These are phyloP conservation scores for Chrysanthemum lavandulifolium DNA, from an alignment of 129 eudicot genomes.

Conservation along the genomic window DNA sequence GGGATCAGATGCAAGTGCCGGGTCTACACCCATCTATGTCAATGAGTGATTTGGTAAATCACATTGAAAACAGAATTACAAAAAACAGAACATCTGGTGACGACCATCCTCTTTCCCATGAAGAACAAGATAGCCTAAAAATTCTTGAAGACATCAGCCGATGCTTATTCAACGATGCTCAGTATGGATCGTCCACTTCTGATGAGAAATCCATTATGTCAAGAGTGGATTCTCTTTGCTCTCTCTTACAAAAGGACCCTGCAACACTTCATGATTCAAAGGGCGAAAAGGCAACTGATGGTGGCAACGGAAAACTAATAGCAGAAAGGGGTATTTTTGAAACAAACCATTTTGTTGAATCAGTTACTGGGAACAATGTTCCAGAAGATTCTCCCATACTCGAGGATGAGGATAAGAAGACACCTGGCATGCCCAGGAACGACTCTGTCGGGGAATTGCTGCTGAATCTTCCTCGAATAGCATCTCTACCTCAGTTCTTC, in stretches of 20 bases:
- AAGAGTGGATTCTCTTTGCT: slow-evolving; percentile 81
- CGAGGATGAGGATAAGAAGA: slow-evolving; percentile 36
- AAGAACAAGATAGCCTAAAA: slow-evolving; percentile 51
- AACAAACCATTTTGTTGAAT: slow-evolving; percentile 9
- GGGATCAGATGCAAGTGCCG: slow-evolving; percentile 61
- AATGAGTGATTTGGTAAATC: slow-evolving; percentile 74
- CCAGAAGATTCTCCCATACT: slow-evolving; percentile 23
- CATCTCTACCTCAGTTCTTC: slow-evolving; percentile 76
- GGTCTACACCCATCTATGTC: slow-evolving; percentile 79
- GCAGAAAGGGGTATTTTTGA: slow-evolving; percentile 27
- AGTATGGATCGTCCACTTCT: slow-evolving; percentile 41
- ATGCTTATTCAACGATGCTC: slow-evolving; percentile 69
- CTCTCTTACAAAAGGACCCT: slow-evolving; percentile 79
- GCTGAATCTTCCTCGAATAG: slow-evolving; percentile 82
- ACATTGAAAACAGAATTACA: slow-evolving; percentile 66
- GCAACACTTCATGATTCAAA: slow-evolving; percentile 30
- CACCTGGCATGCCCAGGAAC: slow-evolving; percentile 59
- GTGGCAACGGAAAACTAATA: slow-evolving; percentile 18
- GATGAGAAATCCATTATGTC: slow-evolving; percentile 82
- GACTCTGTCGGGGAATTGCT: slow-evolving; percentile 89
- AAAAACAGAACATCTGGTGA: slow-evolving; percentile 50
- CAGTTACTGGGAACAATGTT: slow-evolving; percentile 29
- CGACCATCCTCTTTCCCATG: slow-evolving; percentile 39
- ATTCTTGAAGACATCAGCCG: slow-evolving; percentile 74
- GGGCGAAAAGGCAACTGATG: slow-evolving; percentile 20